Conservation (phyloP, 768 basidiomycete genomes). For the Pisolithus tinctorius region DNA sequence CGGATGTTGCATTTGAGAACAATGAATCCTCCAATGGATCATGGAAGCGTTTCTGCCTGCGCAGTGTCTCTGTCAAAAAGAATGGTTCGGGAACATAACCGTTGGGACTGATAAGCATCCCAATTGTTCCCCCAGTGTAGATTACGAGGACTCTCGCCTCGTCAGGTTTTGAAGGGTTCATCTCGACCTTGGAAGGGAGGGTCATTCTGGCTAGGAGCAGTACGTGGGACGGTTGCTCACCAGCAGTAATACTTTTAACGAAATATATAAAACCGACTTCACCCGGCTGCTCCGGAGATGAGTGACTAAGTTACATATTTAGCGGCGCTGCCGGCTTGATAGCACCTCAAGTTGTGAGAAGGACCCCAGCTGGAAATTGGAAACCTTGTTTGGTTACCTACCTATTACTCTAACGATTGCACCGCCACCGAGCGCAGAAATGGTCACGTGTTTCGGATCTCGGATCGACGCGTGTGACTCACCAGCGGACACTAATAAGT, state of each 20-base stretch:
- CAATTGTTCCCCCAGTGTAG: slow-evolving; percentile 88
- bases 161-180: slow-evolving; percentile 50
- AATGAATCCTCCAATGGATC: slow-evolving; percentile 85
- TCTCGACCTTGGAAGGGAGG: slow-evolving; percentile 11
- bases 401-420: too few relatives aligned
- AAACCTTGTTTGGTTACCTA: too few relatives aligned
- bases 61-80: slow-evolving; percentile 79
- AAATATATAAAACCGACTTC: too few relatives aligned
- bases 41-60: slow-evolving; percentile 82
- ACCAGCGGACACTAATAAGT: too few relatives aligned
- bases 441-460: too few relatives aligned
- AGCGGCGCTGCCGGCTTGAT: too few relatives aligned
- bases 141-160: slow-evolving; percentile 82
- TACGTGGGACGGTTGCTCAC: background rate
- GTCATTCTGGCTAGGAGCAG: too few relatives aligned
- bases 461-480: background rate
- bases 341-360: too few relatives aligned
- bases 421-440: too few relatives aligned
- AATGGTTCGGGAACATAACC: slow-evolving; percentile 84
- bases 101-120: slow-evolving; percentile 72
- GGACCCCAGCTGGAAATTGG: too few relatives aligned
- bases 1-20: slow-evolving; percentile 73
- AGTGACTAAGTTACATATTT: too few relatives aligned
- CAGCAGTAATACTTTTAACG: background rate
- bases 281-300: too few relatives aligned